Conservation (phyloP, 129 eudicot genomes). For the sunflower (Helianthus annuus) region DNA sequence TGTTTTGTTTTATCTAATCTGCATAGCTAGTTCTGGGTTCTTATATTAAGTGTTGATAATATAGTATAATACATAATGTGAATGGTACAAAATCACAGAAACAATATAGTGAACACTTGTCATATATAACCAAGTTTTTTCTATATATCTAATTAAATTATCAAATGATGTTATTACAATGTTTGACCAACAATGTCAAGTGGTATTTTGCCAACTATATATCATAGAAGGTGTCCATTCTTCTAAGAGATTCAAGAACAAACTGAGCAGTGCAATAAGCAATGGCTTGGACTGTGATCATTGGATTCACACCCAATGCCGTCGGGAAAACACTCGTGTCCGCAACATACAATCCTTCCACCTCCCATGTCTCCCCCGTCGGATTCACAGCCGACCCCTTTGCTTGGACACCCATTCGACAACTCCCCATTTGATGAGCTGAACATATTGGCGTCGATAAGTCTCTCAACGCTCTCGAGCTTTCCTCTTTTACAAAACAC, state of each 20-base stretch:
- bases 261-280: constrained; percentile 75
- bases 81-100: too few relatives aligned
- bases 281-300: constrained; percentile 71
- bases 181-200: too few relatives aligned
- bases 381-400: constrained; percentile 56
- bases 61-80: too few relatives aligned
- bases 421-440: constrained; percentile 89
- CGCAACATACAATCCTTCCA: constrained; percentile 65
- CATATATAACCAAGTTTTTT: too few relatives aligned
- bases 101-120: too few relatives aligned
- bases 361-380: constrained; percentile 74
- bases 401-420: constrained; percentile 67
- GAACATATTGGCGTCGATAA: constrained; percentile 54
- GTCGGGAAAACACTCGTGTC: constrained; percentile 80
- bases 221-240: constrained; percentile 15
- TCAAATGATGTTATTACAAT: too few relatives aligned
- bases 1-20: too few relatives aligned
- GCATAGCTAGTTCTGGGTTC: too few relatives aligned
- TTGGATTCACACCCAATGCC: constrained; percentile 83
- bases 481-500: constrained; percentile 62
- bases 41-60: too few relatives aligned
- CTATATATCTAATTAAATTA: too few relatives aligned
- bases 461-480: constrained; percentile 43
- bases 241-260: constrained; percentile 49
- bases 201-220: background rate